phyloP scores from a whole-genome alignment of 108 stramenopile genomes.

The Pseudonitzschia multistriata region DNA sequence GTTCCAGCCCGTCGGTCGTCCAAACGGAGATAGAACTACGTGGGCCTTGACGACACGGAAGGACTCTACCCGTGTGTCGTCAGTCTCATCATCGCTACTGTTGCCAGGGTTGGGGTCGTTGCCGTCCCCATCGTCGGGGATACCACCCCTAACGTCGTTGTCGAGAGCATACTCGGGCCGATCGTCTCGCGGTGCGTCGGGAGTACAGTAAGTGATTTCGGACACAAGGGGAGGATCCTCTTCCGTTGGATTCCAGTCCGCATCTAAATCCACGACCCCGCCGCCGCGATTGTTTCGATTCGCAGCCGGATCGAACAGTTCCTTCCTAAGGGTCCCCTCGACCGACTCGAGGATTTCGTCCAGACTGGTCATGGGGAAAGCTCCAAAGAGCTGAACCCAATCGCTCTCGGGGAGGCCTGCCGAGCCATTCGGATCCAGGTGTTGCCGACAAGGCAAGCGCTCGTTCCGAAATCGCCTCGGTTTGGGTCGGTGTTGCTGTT shows the following conservation, averaged over 20 bases:
- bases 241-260: conserved; percentile 33
- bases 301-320: background rate
- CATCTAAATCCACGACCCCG: conserved; percentile 48
- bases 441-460: conserved; percentile 18
- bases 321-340: conserved; percentile 23
- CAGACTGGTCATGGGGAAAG: conserved; percentile 40
- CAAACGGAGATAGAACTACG: conserved; percentile 40
- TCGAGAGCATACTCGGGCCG: background rate
- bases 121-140: background rate
- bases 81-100: background rate
- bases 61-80: background rate
- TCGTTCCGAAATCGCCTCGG: conserved; percentile 9
- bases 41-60: conserved; percentile 37
- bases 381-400: conserved; percentile 42
- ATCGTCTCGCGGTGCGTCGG: background rate
- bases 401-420: conserved; percentile 30
- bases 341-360: conserved; percentile 36
- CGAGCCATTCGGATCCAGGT: conserved; percentile 25
- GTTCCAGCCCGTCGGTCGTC: conserved; percentile 52
- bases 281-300: background rate
- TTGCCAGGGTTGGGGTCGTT: background rate
- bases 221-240: background rate
- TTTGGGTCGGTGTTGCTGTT: conserved; percentile 3
- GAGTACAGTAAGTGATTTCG: background rate
- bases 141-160: background rate